These are phyloP conservation scores for Penicillium roqueforti DNA, from an alignment of 495 filamentous ascomycete species.

Conservation along the genomic window DNA sequence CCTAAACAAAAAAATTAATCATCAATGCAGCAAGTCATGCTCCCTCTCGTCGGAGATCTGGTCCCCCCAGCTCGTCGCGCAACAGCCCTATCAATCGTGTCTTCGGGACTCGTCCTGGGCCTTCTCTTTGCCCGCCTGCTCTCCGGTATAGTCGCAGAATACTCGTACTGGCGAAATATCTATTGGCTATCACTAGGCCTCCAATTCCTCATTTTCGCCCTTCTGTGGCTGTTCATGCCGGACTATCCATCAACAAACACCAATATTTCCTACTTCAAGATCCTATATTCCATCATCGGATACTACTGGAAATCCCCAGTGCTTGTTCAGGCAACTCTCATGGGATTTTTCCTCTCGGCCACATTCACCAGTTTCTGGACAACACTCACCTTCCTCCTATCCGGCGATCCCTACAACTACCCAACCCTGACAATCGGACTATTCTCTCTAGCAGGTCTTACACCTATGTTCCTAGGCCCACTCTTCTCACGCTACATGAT, in stretches of 20 bases:
- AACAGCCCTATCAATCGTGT: slow-evolving; percentile 64
- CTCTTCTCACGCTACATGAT: slow-evolving; percentile 67
- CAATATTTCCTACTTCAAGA: slow-evolving; percentile 52
- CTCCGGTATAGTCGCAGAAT: slow-evolving; percentile 69
- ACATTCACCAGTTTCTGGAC: slow-evolving; percentile 78
- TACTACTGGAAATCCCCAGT: slow-evolving; percentile 61
- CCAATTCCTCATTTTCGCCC: slow-evolving; percentile 61
- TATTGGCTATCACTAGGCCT: slow-evolving; percentile 77
- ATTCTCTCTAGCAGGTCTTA: slow-evolving; percentile 73
- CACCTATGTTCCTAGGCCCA: slow-evolving; percentile 60
- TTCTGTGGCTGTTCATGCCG: slow-evolving; percentile 72
- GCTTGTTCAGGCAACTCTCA: slow-evolving; percentile 61
- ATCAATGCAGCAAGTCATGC: slow-evolving; percentile 62
- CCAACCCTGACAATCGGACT: slow-evolving; percentile 64
- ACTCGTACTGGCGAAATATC: slow-evolving; percentile 66
- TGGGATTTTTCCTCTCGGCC: slow-evolving; percentile 51
- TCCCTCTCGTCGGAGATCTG: slow-evolving; percentile 78
- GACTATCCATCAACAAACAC: slow-evolving; percentile 76
- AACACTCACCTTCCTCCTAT: slow-evolving; percentile 74
- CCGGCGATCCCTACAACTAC: slow-evolving; percentile 64
- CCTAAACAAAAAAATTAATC: background rate
- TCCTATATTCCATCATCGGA: slow-evolving; percentile 58
- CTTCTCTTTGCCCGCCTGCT: slow-evolving; percentile 74
- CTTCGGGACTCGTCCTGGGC: slow-evolving; percentile 73
- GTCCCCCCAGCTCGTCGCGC: slow-evolving; percentile 66